Percentiles rank a stretch among this genome's conserved stretches.
These are phyloP conservation scores for Peronospora belbahrii DNA, from an alignment of 352 stramenopile species.

Conservation along the genomic window DNA sequence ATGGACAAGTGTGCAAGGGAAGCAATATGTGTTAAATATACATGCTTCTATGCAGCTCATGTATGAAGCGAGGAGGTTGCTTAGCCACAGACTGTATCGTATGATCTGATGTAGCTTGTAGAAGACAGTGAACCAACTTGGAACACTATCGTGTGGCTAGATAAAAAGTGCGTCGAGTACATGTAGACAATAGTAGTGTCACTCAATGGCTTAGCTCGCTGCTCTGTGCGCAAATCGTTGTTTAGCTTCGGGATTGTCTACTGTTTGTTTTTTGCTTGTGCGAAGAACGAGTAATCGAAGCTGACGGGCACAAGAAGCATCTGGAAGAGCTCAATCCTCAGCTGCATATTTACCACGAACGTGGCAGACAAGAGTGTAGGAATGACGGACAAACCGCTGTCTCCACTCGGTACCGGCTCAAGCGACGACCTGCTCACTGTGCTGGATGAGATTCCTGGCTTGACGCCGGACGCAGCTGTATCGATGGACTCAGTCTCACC, in stretches of 20 bases:
- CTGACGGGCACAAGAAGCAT: background rate
- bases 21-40: slow-evolving; percentile 27
- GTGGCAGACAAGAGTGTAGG: slow-evolving; percentile 2
- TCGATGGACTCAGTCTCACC: background rate
- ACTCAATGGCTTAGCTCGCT: background rate
- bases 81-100: slow-evolving; percentile 3
- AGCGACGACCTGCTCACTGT: slow-evolving; percentile 21
- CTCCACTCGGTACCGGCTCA: slow-evolving; percentile 5
- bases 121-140: slow-evolving; percentile 1
- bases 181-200: background rate
- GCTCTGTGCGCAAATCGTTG: slow-evolving; percentile 1
- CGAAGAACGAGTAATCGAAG: too few species aligned
- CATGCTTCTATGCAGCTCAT: slow-evolving; percentile 20
- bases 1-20: slow-evolving; percentile 23
- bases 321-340: slow-evolving; percentile 3
- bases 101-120: slow-evolving; percentile 7
- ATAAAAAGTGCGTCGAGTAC: background rate
- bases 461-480: slow-evolving; percentile 6
- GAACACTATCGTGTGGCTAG: background rate
- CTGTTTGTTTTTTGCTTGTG: slow-evolving; percentile 1
- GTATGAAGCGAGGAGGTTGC: slow-evolving; percentile 14
- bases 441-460: slow-evolving; percentile 23
- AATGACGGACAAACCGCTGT: slow-evolving; percentile 5
- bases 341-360: background rate
- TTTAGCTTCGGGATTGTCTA: slow-evolving; percentile 13